Conservation (phyloP, 495 filamentous ascomycete genomes). For the Annulohypoxylon nitens region DNA sequence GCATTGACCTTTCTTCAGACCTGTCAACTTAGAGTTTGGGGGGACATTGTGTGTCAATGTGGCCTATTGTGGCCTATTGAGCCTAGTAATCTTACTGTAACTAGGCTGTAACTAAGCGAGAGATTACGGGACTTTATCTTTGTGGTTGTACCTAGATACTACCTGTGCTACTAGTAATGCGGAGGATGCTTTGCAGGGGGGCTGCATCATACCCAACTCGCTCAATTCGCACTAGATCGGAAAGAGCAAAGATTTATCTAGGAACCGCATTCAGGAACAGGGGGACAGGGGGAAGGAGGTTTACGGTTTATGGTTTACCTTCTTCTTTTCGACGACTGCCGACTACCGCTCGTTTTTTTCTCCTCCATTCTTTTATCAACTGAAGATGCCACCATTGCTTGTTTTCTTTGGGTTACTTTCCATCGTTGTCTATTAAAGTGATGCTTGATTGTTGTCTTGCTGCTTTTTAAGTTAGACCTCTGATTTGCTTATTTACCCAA, state of each 20-base stretch:
- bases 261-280: conserved; percentile 41
- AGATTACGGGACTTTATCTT: neutral
- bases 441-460: conserved; percentile 2
- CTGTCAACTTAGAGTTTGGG: conserved; percentile 12
- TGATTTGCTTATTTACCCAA: conserved; percentile 15
- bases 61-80: neutral
- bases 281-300: conserved; percentile 10
- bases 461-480: conserved; percentile 23
- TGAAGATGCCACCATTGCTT: conserved; percentile 41
- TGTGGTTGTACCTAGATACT: conserved; percentile 7
- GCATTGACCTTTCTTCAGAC: conserved; percentile 8
- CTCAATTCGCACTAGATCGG: conserved; percentile 37
- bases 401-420: conserved; percentile 33
- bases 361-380: conserved; percentile 30
- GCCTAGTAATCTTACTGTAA: conserved; percentile 46
- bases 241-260: conserved; percentile 39
- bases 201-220: conserved; percentile 36
- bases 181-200: conserved; percentile 15
- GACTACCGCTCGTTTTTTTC: conserved; percentile 21
- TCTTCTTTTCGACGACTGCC: conserved; percentile 22
- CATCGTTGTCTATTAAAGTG: conserved; percentile 19
- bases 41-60: neutral
- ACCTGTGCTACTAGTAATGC: conserved; percentile 23
- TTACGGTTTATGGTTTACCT: conserved; percentile 17
- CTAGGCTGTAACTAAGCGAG: neutral